Evolutionary conservation across 345 rosid genomes (phyloP), one percentile per base, ranked within the genome.

Genomic region (Pistacia vera): DNA sequence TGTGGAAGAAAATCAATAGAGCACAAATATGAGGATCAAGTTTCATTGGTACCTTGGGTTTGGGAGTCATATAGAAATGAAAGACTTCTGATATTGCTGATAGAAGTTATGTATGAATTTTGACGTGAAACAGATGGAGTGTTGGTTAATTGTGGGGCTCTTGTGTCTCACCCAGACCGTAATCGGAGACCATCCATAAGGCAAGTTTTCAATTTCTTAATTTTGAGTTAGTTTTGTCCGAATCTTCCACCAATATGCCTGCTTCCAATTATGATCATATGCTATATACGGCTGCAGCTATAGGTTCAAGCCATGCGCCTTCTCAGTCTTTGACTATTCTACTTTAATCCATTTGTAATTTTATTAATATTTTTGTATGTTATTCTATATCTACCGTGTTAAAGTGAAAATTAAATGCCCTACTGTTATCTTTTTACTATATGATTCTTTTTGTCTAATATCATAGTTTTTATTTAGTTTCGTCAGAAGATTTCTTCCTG

Each of bases 1-100:
- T 65, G 67, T 11, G 80, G 84, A 11, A 64, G 79, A 58, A 78
- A 17, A 73, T 61, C 81, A 0, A 28, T 72, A 22, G n/a, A 69
- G 4, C 76, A 60, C 5, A 49, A 1, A 4, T 72, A 38, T 0
- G n/a, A 44, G 8, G 17, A 3, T 25, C 68, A 70, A 11, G 48
- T 56, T 33, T 70, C 48, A 9, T 41, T 76, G 81, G 66, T 66
- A 8, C 14, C 30, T 66, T 46, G 69, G 71, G 72, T 56, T 36
- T 44, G 81, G 74, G 56, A 69, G 41, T 66, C 70, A 30, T 16
- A 67, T 70, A 77, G 70, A 62, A 66, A 58, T 7, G 58, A 20
- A 36, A 70, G 60, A 17, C 62, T 28, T 41, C 30, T 25, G 72
- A 28, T 16, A 72, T 46, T 3, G 80, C 57, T 33, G 64, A 75